phyloP scores from a whole-genome alignment of 768 basidiomycete genomes.

The Lactarius hengduanensis region DNA sequence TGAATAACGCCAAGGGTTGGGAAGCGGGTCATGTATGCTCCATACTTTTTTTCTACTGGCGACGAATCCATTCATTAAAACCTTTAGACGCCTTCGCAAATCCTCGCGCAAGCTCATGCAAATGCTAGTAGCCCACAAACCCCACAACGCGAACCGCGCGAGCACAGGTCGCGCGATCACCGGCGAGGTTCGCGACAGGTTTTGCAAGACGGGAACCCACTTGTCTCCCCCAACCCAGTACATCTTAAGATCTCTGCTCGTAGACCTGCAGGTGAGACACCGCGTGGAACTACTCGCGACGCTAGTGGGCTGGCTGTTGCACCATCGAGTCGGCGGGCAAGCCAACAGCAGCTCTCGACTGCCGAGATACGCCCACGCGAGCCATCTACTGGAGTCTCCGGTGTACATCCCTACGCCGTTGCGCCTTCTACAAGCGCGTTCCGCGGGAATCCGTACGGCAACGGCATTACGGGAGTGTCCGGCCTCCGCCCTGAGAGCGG shows the following conservation, averaged over 20 bases:
- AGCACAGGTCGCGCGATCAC: constrained; percentile 45
- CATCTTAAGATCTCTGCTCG: constrained; percentile 61
- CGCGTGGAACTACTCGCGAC: constrained; percentile 51
- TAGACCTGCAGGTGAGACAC: constrained; percentile 46
- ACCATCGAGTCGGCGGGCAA: constrained; percentile 63
- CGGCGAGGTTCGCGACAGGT: constrained; percentile 54
- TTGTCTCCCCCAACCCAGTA: constrained; percentile 63
- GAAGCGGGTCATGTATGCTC: constrained; percentile 77
- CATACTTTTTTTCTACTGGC: constrained; percentile 11
- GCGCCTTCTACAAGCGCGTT: constrained; percentile 58
- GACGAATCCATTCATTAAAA: constrained; percentile 4
- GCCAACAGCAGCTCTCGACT: constrained; percentile 49
- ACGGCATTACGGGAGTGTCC: constrained; percentile 37
- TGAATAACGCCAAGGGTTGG: constrained; percentile 95
- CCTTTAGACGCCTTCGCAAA: constrained; percentile 43
- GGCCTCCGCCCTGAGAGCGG: constrained; percentile 37
- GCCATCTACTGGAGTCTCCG: constrained; percentile 39
- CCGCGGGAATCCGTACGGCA: constrained; percentile 54
- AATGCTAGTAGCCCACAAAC: constrained; percentile 55
- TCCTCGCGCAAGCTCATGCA: constrained; percentile 52
- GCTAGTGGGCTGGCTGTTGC: constrained; percentile 64
- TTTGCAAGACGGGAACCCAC: constrained; percentile 53
- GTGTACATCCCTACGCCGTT: constrained; percentile 66
- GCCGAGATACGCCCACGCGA: constrained; percentile 39
- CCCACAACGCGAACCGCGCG: constrained; percentile 55